Evolutionary conservation across 139 green algal genomes (phyloP).

Genomic region (Dunaliella primolecta): DNA sequence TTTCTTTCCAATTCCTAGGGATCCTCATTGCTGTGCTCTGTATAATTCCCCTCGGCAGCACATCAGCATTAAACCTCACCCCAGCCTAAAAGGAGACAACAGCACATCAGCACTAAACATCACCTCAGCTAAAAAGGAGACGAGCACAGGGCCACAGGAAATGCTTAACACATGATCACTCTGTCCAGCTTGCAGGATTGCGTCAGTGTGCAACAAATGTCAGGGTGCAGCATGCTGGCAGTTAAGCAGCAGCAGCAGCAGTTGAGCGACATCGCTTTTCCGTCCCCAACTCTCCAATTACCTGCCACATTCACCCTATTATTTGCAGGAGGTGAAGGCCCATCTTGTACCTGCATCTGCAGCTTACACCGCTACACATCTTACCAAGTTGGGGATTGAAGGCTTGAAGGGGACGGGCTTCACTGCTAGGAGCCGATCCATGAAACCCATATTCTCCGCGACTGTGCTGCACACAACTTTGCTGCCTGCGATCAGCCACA

Average conservation of each 20-base stretch:
- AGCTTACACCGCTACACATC: neutral
- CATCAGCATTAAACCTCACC: too few species aligned
- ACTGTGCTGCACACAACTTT: constrained; percentile 67
- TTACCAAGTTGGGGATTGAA: constrained; percentile 65
- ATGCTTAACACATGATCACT: too few species aligned
- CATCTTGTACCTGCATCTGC: neutral
- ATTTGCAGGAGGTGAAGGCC: neutral
- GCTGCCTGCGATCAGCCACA: constrained; percentile 13
- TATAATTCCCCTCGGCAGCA: too few species aligned
- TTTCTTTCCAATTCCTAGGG: too few species aligned
- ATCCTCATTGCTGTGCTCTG: too few species aligned
- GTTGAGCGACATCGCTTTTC: neutral
- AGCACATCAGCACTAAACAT: too few species aligned
- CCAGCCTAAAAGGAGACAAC: too few species aligned
- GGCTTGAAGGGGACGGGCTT: constrained; percentile 52
- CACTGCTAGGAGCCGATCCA: constrained; percentile 49
- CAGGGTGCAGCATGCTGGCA: neutral
- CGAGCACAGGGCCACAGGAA: too few species aligned
- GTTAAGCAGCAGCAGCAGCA: neutral
- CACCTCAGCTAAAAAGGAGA: too few species aligned
- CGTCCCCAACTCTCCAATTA: neutral
- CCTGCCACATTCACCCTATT: neutral
- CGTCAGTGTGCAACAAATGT: neutral
- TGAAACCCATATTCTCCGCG: constrained; percentile 56
- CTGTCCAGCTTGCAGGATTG: neutral